Base-by-base conservation (phyloP, 2,329 filamentous ascomycete species). In the Coniella lustricola region DNA sequence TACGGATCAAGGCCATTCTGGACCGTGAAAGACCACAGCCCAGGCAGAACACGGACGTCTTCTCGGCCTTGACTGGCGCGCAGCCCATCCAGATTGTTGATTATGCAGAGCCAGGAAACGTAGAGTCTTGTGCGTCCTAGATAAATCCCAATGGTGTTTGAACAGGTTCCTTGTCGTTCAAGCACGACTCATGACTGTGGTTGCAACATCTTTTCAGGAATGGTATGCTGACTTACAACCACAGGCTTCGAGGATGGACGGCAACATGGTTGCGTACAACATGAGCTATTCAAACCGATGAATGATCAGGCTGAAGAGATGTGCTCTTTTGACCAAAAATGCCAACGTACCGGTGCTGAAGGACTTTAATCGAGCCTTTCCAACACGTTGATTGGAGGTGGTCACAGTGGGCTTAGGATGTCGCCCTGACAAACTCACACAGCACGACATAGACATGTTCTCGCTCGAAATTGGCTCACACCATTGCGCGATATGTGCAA, bases 321-420 rank as follows among this genome's bases (percentile, higher is more conserved):
- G n/a, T 16, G 14, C 3, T 62, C 81, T 31, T 59, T 74, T 51
- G 71, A 79, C 57, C 66, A 79, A 63, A 76, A 82, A 29, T 10
- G 25, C n/a, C 66, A 63, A n/a, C 57, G 59, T 12, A 55, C 72
- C 52, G 65, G 67, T 9, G 40, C 36, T 1, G 37, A 40, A 33
- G 12, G 38, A 25, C 16, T 10, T 12, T 38, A n/a, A n/a, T n/a
- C n/a, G n/a, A n/a, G n/a, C n/a, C n/a, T n/a, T n/a, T n/a, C n/a
- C n/a, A n/a, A n/a, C n/a, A n/a, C n/a, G n/a, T n/a, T n/a, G n/a
- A n/a, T n/a, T n/a, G n/a, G n/a, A n/a, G n/a, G n/a, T n/a, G n/a
- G n/a, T n/a, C n/a, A n/a, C n/a, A n/a, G n/a, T n/a, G n/a, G n/a
- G n/a, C n/a, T n/a, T n/a, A n/a, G n/a, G n/a, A n/a, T 12, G 13